Evolutionary conservation across 78 protist genomes (phyloP), one percentile per base, ranked within the genome.

Genomic region (Emiliania huxleyi): DNA sequence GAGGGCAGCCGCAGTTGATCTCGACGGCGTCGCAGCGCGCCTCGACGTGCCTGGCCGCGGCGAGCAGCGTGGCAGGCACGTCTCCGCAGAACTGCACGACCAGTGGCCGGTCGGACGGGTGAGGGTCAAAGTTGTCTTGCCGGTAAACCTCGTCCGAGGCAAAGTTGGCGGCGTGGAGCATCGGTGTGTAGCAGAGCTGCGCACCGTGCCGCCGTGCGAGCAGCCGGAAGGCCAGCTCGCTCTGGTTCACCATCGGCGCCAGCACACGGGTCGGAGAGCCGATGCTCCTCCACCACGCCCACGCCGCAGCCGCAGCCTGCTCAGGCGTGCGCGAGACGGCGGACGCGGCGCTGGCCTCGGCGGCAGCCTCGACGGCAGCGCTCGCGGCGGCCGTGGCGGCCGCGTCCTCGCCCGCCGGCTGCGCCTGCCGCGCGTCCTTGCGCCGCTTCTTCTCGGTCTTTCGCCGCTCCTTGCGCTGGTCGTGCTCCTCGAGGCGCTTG

Each of bases 1-100:
- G 93, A 12, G 93, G 93, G 18, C 93, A 91, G 23, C 93, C 93
- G 42, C 71, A 62, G 48, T 91, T 91, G 35, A 91, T 71, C 43
- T 91, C 93, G 11, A 91, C 35, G 4, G 90, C 93, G n/a, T 79
- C 93, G 40, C 56, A 56, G 6, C 38, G 38, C 43, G 0, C 40
- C 44, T 40, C 56, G 29, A 40, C 89, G 21, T 23, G 29, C 77
- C 25, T 1, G 11, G 91, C 93, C 33, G 93, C 93, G 18, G 11
- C 11, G 45, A 79, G 55, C 1, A 91, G 48, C 29, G 90, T 40
- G 18, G 1, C 38, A 26, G 90, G 90, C 75, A 79, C 73, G 5
- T 81, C 62, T 5, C 91, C 93, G 3, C 90, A 77, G 48, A 91
- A 91, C 90, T 91, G 93, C 18, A 29, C 93, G 33, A 91, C n/a